These are phyloP conservation scores for Cornus controversa DNA, from an alignment of 148 eudicot species.

Conservation along the genomic window DNA sequence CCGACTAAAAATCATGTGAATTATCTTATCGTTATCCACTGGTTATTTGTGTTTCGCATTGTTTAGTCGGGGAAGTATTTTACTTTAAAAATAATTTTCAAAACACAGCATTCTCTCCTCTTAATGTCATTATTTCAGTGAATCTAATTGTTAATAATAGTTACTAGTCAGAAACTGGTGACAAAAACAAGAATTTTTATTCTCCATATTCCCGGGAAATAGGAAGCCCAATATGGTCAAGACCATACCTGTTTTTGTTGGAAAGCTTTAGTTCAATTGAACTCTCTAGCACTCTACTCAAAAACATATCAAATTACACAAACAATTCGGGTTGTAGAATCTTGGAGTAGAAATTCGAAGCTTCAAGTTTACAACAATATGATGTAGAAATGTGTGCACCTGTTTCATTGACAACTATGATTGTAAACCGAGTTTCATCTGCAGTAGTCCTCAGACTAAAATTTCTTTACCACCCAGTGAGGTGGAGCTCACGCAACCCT, in stretches of 20 bases:
- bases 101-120: no score
- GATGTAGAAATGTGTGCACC: background rate
- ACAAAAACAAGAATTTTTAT: background rate
- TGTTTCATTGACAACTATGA: background rate
- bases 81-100: no score
- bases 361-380: constrained; percentile 1
- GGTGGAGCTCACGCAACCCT: constrained; percentile 44
- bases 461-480: background rate
- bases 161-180: background rate
- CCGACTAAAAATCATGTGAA: no score
- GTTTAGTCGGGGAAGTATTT: no score
- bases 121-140: no score
- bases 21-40: no score
- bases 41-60: no score
- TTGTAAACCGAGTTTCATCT: background rate
- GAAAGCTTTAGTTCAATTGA: background rate
- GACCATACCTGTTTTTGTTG: background rate
- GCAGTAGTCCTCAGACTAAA: background rate
- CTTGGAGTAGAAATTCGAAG: background rate
- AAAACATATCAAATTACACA: background rate
- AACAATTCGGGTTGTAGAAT: background rate
- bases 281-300: background rate
- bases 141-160: no score
- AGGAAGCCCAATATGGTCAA: background rate
- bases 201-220: background rate